phyloP scores from a whole-genome alignment of 2,329 filamentous ascomycete species.

The Sporothrix curviconia region DNA sequence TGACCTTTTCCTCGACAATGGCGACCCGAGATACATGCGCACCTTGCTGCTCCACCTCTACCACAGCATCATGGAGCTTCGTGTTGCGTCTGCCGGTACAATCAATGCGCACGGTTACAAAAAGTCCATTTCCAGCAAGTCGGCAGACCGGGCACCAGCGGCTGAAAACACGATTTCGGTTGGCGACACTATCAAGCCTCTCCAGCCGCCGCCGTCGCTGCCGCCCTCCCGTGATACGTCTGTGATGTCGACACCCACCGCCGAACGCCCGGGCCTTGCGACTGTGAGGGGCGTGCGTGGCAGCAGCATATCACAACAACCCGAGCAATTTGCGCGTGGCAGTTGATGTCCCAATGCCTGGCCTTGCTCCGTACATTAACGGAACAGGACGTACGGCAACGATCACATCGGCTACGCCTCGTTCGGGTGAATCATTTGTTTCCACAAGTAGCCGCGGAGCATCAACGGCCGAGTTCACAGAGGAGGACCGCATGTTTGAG shows the following conservation, averaged over 20 bases:
- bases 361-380: slow-evolving; percentile 39
- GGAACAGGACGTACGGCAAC: slow-evolving; percentile 45
- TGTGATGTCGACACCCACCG: slow-evolving; percentile 40
- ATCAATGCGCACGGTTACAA: slow-evolving; percentile 27
- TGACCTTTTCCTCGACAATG: slow-evolving; percentile 58
- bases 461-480: slow-evolving; percentile 55
- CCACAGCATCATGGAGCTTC: slow-evolving; percentile 61
- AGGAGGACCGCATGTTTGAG: slow-evolving; percentile 78
- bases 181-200: slow-evolving; percentile 35
- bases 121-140: slow-evolving; percentile 8
- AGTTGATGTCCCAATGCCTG: slow-evolving; percentile 43
- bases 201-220: slow-evolving; percentile 41
- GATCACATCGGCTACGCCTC: slow-evolving; percentile 60
- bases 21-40: slow-evolving; percentile 60
- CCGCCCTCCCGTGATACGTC: slow-evolving; percentile 24
- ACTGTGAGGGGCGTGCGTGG: slow-evolving; percentile 33
- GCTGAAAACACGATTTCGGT: slow-evolving; percentile 20
- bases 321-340: slow-evolving; percentile 50
- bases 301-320: slow-evolving; percentile 36
- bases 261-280: slow-evolving; percentile 37
- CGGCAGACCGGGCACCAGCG: slow-evolving; percentile 3
- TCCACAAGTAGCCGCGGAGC: slow-evolving; percentile 46
- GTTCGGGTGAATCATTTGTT: slow-evolving; percentile 74
- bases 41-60: slow-evolving; percentile 58
- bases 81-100: slow-evolving; percentile 38